Base-by-base conservation (phyloP, 495 filamentous ascomycete species). In the Daldinia grandis region DNA sequence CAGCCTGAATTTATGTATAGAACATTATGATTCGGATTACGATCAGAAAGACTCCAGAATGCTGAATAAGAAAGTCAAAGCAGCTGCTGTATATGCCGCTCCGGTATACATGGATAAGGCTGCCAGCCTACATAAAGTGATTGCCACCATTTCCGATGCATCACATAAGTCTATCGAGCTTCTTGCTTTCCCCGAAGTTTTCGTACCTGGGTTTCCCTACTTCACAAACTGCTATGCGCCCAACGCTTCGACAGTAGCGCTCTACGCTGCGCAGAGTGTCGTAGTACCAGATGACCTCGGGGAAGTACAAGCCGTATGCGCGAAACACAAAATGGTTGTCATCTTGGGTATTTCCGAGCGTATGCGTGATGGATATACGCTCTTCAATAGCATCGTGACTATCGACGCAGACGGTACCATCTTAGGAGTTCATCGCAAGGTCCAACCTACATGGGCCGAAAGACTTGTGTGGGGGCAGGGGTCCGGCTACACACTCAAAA, bases 401-500 rank as follows among this genome's bases (percentile, higher is more conserved):
- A 72, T 85, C 65, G 78, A 79, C 31, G 70, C 72, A 40, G 66
- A 76, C 47, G 82, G 83, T 2, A 61, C 72, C 38, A 75, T 85
- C 47, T 74, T 82, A 5, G 80, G 78, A 65, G 79, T 82, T 28
- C 83, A 85, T 66, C 77, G 82, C 33, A 85, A 85, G 60, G 73
- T 85, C 15, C 80, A 84, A 71, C 83, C 83, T 6, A 85, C 83
- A 4, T 85, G 80, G 66, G 79, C 76, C 19, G 83, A 85, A 63
- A 78, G 80, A 12, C 70, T 81, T 10, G 77, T 83, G 24, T 85
- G 83, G 82, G 77, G 76, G 30, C 76, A 81, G 50, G 83, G 83
- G 7, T 74, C 79, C 35, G 82, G 81, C 1, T 69, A 72, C 38
- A 82, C 81, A 3, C 76, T 80, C 1, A 55, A 68, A 17, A 73